Percentiles rank a stretch among this genome's conserved stretches.
Evolutionary conservation across 148 eudicot species (phyloP).

Genomic region (Camellia granthamiana): DNA sequence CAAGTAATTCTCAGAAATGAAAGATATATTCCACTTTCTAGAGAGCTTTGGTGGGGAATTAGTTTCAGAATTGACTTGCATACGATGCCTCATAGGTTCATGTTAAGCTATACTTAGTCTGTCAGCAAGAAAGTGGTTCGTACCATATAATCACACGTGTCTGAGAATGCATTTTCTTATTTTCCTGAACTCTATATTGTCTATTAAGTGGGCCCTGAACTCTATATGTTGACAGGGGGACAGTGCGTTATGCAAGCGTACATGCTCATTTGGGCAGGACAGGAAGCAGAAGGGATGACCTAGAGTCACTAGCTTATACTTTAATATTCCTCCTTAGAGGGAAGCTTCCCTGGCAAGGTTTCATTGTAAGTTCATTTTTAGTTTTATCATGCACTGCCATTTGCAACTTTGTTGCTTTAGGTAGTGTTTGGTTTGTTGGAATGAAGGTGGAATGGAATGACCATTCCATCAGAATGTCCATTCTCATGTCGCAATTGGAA

Average conservation of each 20-base stretch:
- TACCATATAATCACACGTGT: neutral
- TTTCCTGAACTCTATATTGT: neutral
- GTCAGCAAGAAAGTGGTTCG: neutral
- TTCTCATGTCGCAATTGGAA: no score
- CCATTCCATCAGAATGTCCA: no score
- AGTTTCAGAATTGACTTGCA: neutral
- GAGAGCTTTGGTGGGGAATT: neutral
- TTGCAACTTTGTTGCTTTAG: neutral
- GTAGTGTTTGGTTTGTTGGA: no score
- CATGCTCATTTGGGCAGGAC: conserved; percentile 62
- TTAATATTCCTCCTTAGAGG: conserved; percentile 48
- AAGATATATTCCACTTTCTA: neutral
- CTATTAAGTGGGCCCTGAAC: conserved; percentile 2
- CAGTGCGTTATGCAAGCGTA: conserved; percentile 55
- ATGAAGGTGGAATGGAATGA: no score
- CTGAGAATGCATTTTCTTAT: neutral
- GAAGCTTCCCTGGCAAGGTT: conserved; percentile 58
- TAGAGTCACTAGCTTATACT: conserved; percentile 54
- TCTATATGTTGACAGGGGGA: conserved; percentile 34
- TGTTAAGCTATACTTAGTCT: neutral
- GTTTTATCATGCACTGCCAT: neutral
- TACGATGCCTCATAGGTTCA: neutral
- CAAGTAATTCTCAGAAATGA: neutral
- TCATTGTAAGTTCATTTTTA: conserved; percentile 27
- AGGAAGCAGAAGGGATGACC: conserved; percentile 57